A percentile compares a stretch with the other conserved stretches of the same genome.
Evolutionary conservation across 73 alveolate species (phyloP).

Genomic region (Symbiodinium natans): DNA sequence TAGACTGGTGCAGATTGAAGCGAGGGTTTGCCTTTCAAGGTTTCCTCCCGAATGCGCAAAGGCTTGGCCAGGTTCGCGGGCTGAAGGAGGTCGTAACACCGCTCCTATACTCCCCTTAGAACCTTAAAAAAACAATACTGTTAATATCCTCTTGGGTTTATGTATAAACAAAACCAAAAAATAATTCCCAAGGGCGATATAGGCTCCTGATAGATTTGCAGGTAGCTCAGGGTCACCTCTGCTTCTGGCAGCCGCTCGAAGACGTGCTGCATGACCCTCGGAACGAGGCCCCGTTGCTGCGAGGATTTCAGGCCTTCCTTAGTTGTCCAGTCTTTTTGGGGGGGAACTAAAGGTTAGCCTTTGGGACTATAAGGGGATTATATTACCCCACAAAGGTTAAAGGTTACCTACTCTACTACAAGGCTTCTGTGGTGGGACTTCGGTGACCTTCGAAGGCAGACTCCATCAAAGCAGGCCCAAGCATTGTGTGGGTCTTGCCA

Average conservation of each 20-base stretch:
- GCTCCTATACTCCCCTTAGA: too few relatives aligned
- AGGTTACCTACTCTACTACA: too few relatives aligned
- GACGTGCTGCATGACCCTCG: constrained; percentile 49
- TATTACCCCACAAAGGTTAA: too few relatives aligned
- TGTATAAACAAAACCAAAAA: too few relatives aligned
- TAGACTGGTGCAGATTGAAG: constrained; percentile 18
- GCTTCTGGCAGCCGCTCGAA: constrained; percentile 80
- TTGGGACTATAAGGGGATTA: too few relatives aligned
- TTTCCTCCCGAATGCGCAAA: constrained; percentile 32
- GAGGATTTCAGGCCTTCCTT: not conserved
- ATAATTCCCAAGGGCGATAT: too few relatives aligned
- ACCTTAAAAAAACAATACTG: too few relatives aligned
- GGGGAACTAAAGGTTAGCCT: too few relatives aligned
- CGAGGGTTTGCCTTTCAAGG: not conserved
- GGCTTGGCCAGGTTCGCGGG: constrained; percentile 47
- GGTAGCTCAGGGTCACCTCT: constrained; percentile 35
- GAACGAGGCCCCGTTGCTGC: constrained; percentile 13
- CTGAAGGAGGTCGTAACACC: constrained; percentile 71
- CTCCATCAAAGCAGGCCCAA: constrained; percentile 81
- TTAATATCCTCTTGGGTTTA: too few relatives aligned
- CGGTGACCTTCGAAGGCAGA: constrained; percentile 61
- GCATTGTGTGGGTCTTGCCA: constrained; percentile 88
- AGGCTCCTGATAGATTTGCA: constrained; percentile 64
- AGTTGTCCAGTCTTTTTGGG: constrained; percentile 7
- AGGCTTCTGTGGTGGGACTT: constrained; percentile 15